These are phyloP conservation scores for Incumbomyces delicatus DNA, from an alignment of 2,329 filamentous ascomycete genomes.

Conservation along the genomic window DNA sequence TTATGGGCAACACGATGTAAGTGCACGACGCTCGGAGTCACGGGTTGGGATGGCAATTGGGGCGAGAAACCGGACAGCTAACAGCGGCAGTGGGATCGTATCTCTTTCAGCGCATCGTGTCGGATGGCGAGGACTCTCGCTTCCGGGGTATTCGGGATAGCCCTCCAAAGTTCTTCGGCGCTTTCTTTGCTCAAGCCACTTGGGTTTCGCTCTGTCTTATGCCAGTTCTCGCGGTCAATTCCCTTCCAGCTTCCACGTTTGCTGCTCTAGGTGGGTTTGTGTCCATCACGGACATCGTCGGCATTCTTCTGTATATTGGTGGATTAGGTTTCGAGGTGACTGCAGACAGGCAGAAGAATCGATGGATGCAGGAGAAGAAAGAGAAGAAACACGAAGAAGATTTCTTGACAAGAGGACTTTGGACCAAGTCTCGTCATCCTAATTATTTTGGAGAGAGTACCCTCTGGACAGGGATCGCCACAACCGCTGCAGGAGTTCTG, in stretches of 20 bases:
- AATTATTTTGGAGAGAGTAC: constrained; percentile 66
- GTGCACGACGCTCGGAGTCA: no score
- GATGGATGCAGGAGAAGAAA: constrained; percentile 52
- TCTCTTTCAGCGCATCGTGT: constrained; percentile 52
- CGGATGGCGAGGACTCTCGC: constrained; percentile 50
- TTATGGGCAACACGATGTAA: constrained; percentile 46
- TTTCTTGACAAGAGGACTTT: constrained; percentile 55
- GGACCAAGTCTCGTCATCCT: constrained; percentile 45
- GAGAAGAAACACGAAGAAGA: constrained; percentile 57
- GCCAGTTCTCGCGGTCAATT: constrained; percentile 55
- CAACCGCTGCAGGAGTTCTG: constrained; percentile 48
- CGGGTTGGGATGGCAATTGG: no score
- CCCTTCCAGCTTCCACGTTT: constrained; percentile 46
- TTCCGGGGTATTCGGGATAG: constrained; percentile 46
- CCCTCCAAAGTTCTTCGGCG: constrained; percentile 44
- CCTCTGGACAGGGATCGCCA: constrained; percentile 59
- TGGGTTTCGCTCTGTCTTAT: constrained; percentile 61
- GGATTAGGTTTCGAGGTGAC: constrained; percentile 50
- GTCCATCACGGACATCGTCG: no score
- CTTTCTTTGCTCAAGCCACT: constrained; percentile 52
- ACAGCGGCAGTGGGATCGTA: constrained; percentile 48
- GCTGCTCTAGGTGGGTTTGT: constrained; percentile 35
- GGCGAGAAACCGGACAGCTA: not conserved
- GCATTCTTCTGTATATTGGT: constrained; percentile 33
- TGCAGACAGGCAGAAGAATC: constrained; percentile 55